A percentile compares a stretch with the other conserved stretches of the same genome.
Conservation (phyloP, 2,329 filamentous ascomycete species). For the Cercospora sp. region DNA sequence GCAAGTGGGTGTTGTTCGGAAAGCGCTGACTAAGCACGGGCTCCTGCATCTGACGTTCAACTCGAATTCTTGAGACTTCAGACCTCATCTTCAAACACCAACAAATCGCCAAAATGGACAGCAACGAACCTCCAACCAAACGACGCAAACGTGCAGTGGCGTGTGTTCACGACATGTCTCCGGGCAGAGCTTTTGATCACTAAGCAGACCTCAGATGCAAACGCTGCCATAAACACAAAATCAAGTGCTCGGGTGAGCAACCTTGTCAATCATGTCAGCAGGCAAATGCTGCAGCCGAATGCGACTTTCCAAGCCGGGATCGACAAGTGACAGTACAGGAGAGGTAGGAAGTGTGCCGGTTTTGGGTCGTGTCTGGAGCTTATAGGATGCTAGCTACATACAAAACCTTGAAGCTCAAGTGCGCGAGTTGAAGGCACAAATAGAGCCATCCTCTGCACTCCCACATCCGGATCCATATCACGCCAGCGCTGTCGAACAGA, state of each 20-base stretch:
- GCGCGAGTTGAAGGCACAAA: constrained; percentile 19
- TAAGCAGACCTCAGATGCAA: constrained; percentile 22
- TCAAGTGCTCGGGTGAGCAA: constrained; percentile 33
- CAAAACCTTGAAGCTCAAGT: constrained; percentile 31
- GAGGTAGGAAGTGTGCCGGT: too few species aligned
- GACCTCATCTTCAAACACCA: too few species aligned
- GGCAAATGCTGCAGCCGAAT: constrained; percentile 24
- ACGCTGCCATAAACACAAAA: constrained; percentile 33
- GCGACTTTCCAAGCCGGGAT: constrained; percentile 29
- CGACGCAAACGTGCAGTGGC: constrained; percentile 22
- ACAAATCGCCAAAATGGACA: neutral
- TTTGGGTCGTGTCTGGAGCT: too few species aligned
- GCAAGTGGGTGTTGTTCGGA: neutral
- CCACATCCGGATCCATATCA: too few species aligned
- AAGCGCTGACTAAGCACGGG: neutral
- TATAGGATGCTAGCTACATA: constrained; percentile 20
- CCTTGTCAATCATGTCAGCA: constrained; percentile 29
- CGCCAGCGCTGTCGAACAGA: neutral
- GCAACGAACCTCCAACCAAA: constrained; percentile 12
- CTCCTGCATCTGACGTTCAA: neutral
- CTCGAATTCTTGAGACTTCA: too few species aligned
- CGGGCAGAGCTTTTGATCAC: neutral
- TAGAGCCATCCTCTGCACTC: neutral
- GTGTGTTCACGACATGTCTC: neutral
- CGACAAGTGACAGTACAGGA: constrained; percentile 30